Base-by-base conservation (phyloP, 352 stramenopile genomes). In the Globisporangium lucens region DNA sequence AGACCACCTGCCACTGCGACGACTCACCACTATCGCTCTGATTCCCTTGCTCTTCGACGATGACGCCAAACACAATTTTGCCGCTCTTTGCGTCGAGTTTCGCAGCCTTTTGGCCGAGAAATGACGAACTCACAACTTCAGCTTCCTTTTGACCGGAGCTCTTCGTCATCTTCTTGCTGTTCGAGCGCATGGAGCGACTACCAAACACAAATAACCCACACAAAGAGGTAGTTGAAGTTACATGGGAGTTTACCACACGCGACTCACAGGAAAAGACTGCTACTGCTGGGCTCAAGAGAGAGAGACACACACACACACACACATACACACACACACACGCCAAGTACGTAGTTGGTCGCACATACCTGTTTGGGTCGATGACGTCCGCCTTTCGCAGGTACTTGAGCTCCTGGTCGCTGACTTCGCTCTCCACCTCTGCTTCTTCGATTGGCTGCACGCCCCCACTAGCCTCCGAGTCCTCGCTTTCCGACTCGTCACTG, bases 1-100 rank as follows among this genome's bases (percentile, higher is more conserved):
- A 93, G 36, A 90, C 74, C 36, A 89, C 77, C 35, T 80, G 81
- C 82, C 82, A 93, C 66, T 64, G 49, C 24, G 17, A 22, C 24
- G 17, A 22, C 43, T 24, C 51, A 56, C 2, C 15, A 41, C 27
- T n/a, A 74, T 65, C 43, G 0, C 4, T 12, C 15, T 30, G 51
- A 4, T 61, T 12, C 4, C 38, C 13, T 8, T 65, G 22, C 2
- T 70, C 60, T 15, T 89, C 75, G 12, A 82, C 77, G 29, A 93
- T 66, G 17, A 90, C 75, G 2, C 85, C 85, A n/a, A 82, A 69
- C 66, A 88, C 71, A 9, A 87, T 51, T 24, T 67, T 46, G 0
- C 75, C 70, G 15, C 66, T 82, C 38, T 68, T 65, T 0, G 62
- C 43, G 33, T 76, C 61, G 10, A 76, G 53, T 65, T 88, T 91